Base-by-base conservation (phyloP, 176 grass and related monocot species). In the Pontederia crassipes region DNA sequence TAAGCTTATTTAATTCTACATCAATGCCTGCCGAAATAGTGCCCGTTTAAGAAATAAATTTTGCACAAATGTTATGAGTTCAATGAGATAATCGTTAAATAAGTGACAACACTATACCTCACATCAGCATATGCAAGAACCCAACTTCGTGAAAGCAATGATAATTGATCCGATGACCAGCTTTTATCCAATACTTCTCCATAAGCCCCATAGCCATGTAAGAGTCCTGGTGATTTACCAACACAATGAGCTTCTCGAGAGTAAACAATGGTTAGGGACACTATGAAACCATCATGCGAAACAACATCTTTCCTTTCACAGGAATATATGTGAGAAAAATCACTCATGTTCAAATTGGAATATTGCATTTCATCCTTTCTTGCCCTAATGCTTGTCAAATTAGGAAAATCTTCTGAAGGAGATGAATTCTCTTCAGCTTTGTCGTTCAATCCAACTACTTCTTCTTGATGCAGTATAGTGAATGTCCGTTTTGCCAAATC, bases 121-220 rank as follows among this genome's bases (percentile, higher is more conserved):
- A 98, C 87, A 83, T 98, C 84, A 58, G 87, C 87, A 79, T 80
- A 98, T 76, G 87, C 93, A 74, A 98, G 59, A 78, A 88, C 71
- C 93, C 93, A 98, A 66, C 84, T 84, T 67, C 84, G 87, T 76
- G 72, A 80, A 53, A 98, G 87, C 77, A 98, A 77, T 74, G 81
- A 79, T 70, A 98, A 74, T 45, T 72, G 83, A 67, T 92, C 87
- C 68, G 93, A 80, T 74, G 79, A 92, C 87, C 87, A 98, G 52
- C 87, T 88, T 85, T 88, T 98, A 78, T 98, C 93, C 61, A 92
- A 75, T 73, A 88, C 87, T 65, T 98, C 87, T 57, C 87, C 87
- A 66, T 92, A 98, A 72, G 93, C 78, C 73, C 84, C 93, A 78
- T 92, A 98, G 35, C 87, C 93, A 58, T 88, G 86, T 72, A 98